A percentile compares a stretch with the other conserved stretches of the same genome.
Conservation (phyloP, 305 asterid species). For the Ilex paraguariensis region DNA sequence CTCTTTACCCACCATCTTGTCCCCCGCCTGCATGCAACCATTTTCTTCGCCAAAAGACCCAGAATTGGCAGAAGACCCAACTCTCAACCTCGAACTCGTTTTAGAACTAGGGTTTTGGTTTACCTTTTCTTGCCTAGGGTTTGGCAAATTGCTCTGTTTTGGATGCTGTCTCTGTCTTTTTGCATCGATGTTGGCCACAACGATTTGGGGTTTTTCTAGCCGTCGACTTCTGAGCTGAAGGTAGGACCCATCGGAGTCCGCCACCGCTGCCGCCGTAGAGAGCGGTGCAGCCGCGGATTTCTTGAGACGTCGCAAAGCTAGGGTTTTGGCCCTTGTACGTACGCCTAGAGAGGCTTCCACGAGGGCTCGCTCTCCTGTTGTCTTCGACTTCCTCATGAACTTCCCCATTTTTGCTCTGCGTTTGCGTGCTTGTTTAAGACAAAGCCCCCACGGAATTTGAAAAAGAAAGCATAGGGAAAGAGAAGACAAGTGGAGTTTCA, state of each 20-base stretch:
- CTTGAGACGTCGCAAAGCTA: slow-evolving; percentile 21
- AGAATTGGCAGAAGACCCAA: neutral
- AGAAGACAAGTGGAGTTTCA: neutral
- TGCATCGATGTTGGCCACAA: slow-evolving; percentile 3
- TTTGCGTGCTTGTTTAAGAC: neutral
- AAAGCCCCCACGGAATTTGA: neutral
- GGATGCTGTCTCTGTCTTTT: slow-evolving; percentile 6
- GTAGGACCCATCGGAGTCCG: slow-evolving; percentile 16
- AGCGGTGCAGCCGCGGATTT: neutral
- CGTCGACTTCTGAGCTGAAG: slow-evolving; percentile 30
- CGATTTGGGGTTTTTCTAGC: slow-evolving; percentile 13
- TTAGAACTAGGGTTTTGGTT: neutral
- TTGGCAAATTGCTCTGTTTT: neutral
- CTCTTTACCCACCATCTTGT: slow-evolving; percentile 3
- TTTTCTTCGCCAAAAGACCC: neutral
- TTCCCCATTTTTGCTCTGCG: slow-evolving; percentile 16
- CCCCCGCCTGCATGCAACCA: neutral
- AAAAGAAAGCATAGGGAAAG: no score
- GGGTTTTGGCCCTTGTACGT: slow-evolving; percentile 31
- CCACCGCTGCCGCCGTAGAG: slow-evolving; percentile 2
- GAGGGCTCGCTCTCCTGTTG: neutral
- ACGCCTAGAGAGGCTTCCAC: slow-evolving; percentile 23
- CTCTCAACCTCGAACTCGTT: neutral
- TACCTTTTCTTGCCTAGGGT: neutral
- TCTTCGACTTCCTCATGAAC: slow-evolving; percentile 21